Percentiles rank a stretch among this genome's conserved stretches.
Conservation (phyloP, 2,329 filamentous ascomycete genomes). For the Calycina herbarum region DNA sequence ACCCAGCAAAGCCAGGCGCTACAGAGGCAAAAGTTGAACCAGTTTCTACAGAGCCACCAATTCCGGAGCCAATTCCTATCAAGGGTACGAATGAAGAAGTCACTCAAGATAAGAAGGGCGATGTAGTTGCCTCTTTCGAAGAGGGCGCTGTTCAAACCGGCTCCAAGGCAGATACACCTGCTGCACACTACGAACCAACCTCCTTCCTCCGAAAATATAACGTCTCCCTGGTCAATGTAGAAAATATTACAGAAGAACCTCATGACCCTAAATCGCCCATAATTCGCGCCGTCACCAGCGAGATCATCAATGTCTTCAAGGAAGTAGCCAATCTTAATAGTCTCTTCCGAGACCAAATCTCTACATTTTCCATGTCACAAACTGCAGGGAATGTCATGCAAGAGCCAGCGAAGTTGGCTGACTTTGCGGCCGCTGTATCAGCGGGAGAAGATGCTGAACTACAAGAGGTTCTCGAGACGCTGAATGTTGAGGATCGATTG, state of each 20-base stretch:
- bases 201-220: conserved; percentile 89
- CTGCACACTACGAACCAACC: conserved; percentile 76
- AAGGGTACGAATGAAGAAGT: conserved; percentile 55
- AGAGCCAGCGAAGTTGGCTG: conserved; percentile 90
- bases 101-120: conserved; percentile 72
- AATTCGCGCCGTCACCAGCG: conserved; percentile 89
- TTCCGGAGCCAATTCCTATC: conserved; percentile 58
- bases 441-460: conserved; percentile 88
- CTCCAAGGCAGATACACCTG: conserved; percentile 49
- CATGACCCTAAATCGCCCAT: conserved; percentile 87
- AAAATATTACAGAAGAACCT: conserved; percentile 86
- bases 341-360: conserved; percentile 95
- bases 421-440: conserved; percentile 97
- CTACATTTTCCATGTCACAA: conserved; percentile 93
- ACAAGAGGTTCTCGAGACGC: conserved; percentile 83
- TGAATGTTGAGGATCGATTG: conserved; percentile 90
- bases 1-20: conserved; percentile 48
- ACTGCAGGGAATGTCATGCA: conserved; percentile 93
- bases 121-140: conserved; percentile 96
- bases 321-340: conserved; percentile 93
- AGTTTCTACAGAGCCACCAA: conserved; percentile 44
- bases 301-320: conserved; percentile 99
- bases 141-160: conserved; percentile 66
- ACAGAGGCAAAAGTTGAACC: conserved; percentile 47
- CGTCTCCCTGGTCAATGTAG: conserved; percentile 92